phyloP scores from a whole-genome alignment of 768 basidiomycete species.

The Naganishia vaughanmartiniae region DNA sequence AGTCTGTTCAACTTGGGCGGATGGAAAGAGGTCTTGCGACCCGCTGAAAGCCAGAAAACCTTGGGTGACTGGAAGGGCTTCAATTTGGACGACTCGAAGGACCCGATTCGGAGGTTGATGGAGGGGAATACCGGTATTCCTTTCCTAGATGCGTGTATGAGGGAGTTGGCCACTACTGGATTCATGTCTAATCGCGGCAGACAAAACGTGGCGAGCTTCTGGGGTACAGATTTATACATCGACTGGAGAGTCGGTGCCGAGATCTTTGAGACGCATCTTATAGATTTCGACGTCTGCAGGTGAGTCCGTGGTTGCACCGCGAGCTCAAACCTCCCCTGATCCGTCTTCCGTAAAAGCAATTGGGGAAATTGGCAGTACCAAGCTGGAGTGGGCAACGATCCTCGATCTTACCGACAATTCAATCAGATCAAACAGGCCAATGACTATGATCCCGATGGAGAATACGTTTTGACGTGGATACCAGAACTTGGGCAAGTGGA shows the following conservation, averaged over 20 bases:
- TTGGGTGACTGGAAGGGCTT: constrained; percentile 38
- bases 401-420: constrained; percentile 50
- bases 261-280: constrained; percentile 55
- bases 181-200: constrained; percentile 56
- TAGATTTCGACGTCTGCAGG: constrained; percentile 63
- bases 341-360: constrained; percentile 31
- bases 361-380: constrained; percentile 51
- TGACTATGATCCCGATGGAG: constrained; percentile 45
- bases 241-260: constrained; percentile 58
- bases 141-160: constrained; percentile 55
- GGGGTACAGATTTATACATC: constrained; percentile 54
- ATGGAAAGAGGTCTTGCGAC: constrained; percentile 49
- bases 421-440: constrained; percentile 52
- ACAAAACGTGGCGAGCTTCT: constrained; percentile 56
- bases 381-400: constrained; percentile 52
- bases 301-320: constrained; percentile 18
- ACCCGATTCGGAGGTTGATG: constrained; percentile 47
- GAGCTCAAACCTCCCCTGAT: constrained; percentile 16
- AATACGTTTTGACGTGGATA: constrained; percentile 47
- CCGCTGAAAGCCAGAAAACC: constrained; percentile 38
- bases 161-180: constrained; percentile 52
- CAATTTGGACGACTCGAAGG: constrained; percentile 39
- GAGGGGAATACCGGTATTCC: constrained; percentile 54
- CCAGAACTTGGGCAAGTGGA: constrained; percentile 45
- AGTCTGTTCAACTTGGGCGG: constrained; percentile 53